A percentile compares a stretch with the other conserved stretches of the same genome.
phyloP scores from a whole-genome alignment of 306 rosid genomes.

The Lathyrus oleraceus region DNA sequence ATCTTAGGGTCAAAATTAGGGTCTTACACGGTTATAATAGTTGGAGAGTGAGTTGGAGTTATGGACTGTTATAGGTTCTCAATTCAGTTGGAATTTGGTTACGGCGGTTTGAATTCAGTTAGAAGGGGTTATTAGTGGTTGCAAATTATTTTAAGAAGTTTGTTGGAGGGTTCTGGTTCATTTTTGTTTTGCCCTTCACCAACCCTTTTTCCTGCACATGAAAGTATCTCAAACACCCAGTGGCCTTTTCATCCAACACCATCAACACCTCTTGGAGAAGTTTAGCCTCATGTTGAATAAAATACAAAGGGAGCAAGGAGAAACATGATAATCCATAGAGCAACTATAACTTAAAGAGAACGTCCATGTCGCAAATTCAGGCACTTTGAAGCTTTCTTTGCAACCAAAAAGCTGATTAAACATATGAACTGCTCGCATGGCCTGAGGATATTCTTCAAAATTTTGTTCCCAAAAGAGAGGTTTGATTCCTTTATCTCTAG shows the following conservation, averaged over 20 bases:
- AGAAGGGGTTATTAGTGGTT: too few relatives aligned
- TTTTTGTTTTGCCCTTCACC: slow-evolving; percentile 19
- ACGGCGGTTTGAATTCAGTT: too few relatives aligned
- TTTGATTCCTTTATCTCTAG: slow-evolving; percentile 79
- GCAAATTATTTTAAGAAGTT: too few relatives aligned
- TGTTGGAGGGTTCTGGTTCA: too few relatives aligned
- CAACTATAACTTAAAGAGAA: slow-evolving; percentile 71
- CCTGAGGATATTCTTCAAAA: slow-evolving; percentile 59
- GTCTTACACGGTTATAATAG: too few relatives aligned
- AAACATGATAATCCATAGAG: slow-evolving; percentile 74
- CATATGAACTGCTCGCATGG: slow-evolving; percentile 49
- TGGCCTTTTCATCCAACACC: slow-evolving; percentile 5
- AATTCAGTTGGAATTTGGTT: too few relatives aligned
- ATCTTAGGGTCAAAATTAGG: too few relatives aligned
- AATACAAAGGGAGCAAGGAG: slow-evolving; percentile 74
- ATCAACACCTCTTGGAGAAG: slow-evolving; percentile 35
- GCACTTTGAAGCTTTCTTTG: slow-evolving; percentile 59
- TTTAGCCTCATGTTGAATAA: slow-evolving; percentile 57
- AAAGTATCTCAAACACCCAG: slow-evolving; percentile 5
- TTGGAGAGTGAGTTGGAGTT: too few relatives aligned
- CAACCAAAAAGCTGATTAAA: slow-evolving; percentile 62
- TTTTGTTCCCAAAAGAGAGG: slow-evolving; percentile 67
- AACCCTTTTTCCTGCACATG: slow-evolving; percentile 18
- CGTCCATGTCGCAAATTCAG: slow-evolving; percentile 51
- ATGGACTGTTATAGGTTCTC: too few relatives aligned